Conservation (phyloP, 129 eudicot species). For the Pittosporum tobira region DNA sequence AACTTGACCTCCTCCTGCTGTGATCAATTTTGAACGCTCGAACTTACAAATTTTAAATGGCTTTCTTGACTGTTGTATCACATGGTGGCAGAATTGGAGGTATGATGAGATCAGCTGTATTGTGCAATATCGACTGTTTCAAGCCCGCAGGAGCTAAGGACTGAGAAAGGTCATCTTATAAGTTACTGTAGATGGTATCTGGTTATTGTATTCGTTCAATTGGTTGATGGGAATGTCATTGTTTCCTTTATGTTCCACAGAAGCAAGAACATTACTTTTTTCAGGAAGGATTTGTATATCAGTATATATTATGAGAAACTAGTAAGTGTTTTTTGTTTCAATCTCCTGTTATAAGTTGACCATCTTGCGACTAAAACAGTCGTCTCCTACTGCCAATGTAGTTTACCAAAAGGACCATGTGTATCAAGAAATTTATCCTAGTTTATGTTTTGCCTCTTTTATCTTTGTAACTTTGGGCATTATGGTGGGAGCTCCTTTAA, state of each 20-base stretch:
- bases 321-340: constrained; percentile 21
- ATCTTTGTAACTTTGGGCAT: too few relatives aligned
- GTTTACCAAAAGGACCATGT: too few relatives aligned
- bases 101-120: constrained; percentile 81
- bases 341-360: too few relatives aligned
- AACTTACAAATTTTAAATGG: not conserved
- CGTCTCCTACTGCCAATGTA: not conserved
- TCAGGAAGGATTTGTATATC: constrained; percentile 25
- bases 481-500: too few relatives aligned
- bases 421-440: too few relatives aligned
- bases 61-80: constrained; percentile 26
- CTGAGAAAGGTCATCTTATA: constrained; percentile 24
- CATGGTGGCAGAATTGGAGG: constrained; percentile 81
- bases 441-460: too few relatives aligned
- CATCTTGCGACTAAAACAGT: not conserved
- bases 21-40: too few relatives aligned
- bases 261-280: not conserved
- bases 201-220: constrained; percentile 16
- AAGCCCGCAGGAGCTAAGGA: constrained; percentile 64
- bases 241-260: constrained; percentile 6
- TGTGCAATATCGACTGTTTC: constrained; percentile 91
- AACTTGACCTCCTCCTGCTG: constrained; percentile 21
- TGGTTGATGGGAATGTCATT: constrained; percentile 15
- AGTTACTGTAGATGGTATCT: constrained; percentile 19
- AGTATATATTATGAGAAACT: constrained; percentile 20